Base-by-base conservation (phyloP, 805 yeast species). In the Sugiyamaella valdiviana region DNA sequence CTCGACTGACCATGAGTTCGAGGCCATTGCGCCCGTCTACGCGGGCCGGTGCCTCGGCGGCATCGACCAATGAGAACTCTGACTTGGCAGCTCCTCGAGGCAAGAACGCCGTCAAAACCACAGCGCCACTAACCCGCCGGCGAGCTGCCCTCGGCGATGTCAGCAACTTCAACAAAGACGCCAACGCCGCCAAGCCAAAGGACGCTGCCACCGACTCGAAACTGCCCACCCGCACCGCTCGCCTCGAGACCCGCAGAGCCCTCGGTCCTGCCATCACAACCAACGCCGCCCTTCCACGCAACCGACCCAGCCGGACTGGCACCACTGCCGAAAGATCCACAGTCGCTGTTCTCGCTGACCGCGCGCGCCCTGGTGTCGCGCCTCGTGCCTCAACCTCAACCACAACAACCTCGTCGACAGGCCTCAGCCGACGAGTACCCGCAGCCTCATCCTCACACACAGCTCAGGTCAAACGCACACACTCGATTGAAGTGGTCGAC, bases 141-240 rank as follows among this genome's bases (percentile, higher is more conserved):
- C 61, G 68, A n/a, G 59, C 63, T 12, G 68, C 69, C 5, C 52
- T 64, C 26, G 66, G 65, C 10, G 68, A 64, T 43, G 57, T 64
- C 20, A 63, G 67, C 47, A 64, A 64, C 39, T 57, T 61, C 40
- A 53, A 51, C 44, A 57, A 61, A 40, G 46, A 41, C 7, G 12
- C 36, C 22, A 14, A 24, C 5, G 36, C 36, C 7, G 35, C 22
- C 36, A 41, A 41, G n/a, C 2, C 36, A 2, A 41, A 41, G 36
- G 36, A 26, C 21, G 7, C 32, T n/a, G 32, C 9, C n/a, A n/a
- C n/a, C n/a, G n/a, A n/a, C n/a, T n/a, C n/a, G n/a, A n/a, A n/a
- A n/a, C n/a, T n/a, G 32, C 3, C 5, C 7, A 3, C 14, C n/a
- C 32, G 32, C 32, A 26, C 7, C 4, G 14, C 32, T n/a, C 32